phyloP scores from a whole-genome alignment of 2,329 filamentous ascomycete genomes.

The Hyphodiscus sp. region DNA sequence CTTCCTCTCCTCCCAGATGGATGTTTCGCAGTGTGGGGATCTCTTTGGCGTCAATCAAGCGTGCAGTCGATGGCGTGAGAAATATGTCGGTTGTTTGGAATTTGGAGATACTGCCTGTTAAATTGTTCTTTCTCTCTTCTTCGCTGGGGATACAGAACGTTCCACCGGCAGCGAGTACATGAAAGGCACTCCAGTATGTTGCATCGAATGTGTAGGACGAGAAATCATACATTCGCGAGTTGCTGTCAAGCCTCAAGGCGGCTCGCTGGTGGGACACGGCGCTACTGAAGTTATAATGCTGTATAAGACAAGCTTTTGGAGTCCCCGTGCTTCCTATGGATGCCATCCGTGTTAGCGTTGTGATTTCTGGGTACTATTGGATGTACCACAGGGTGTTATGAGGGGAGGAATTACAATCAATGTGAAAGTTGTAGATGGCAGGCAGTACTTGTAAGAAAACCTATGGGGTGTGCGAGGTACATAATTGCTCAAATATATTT shows the following conservation, averaged over 20 bases:
- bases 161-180: constrained; percentile 13
- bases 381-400: too few relatives aligned
- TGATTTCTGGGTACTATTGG: too few relatives aligned
- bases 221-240: constrained; percentile 16
- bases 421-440: too few relatives aligned
- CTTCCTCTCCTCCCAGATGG: constrained; percentile 2
- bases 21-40: not conserved
- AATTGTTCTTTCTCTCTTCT: constrained; percentile 10
- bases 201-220: constrained; percentile 17
- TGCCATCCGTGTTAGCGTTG: not conserved
- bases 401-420: too few relatives aligned
- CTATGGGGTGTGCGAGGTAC: too few relatives aligned
- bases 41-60: not conserved
- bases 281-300: not conserved
- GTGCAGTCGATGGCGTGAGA: constrained; percentile 11
- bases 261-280: not conserved
- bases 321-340: constrained; percentile 15
- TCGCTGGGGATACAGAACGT: constrained; percentile 19
- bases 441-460: too few relatives aligned
- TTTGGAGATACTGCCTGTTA: constrained; percentile 7
- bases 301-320: constrained; percentile 15
- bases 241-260: not conserved
- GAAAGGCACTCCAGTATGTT: constrained; percentile 11
- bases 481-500: too few relatives aligned
- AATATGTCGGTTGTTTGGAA: constrained; percentile 11